These are phyloP conservation scores for Huntiella bhutanensis DNA, from an alignment of 2,329 filamentous ascomycete genomes.

Conservation along the genomic window DNA sequence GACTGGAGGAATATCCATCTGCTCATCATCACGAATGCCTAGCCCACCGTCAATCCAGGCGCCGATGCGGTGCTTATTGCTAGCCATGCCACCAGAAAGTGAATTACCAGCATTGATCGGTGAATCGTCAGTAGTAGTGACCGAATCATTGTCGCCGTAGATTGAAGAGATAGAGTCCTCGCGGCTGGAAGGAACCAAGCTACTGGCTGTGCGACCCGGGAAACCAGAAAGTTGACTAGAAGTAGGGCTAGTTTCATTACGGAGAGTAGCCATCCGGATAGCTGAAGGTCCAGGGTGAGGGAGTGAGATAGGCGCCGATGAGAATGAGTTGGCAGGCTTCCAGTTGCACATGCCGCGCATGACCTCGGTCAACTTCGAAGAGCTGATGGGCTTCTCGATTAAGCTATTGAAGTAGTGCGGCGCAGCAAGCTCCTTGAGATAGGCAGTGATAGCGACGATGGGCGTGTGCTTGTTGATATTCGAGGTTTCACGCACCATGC, in stretches of 20 bases:
- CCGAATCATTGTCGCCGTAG: conserved; percentile 70
- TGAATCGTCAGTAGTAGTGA: conserved; percentile 52
- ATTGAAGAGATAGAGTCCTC: conserved; percentile 82
- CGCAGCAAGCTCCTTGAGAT: conserved; percentile 89
- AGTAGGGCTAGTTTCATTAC: conserved; percentile 65
- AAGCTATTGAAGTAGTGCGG: conserved; percentile 91
- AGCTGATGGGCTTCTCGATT: conserved; percentile 90
- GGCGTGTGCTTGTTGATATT: conserved; percentile 89
- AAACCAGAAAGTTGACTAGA: conserved; percentile 44
- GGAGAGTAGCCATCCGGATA: conserved; percentile 43
- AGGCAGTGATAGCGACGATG: conserved; percentile 90
- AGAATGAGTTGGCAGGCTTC: conserved; percentile 50
- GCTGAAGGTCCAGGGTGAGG: conserved; percentile 43
- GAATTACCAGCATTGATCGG: conserved; percentile 45
- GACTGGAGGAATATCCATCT: conserved; percentile 3
- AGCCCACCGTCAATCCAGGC: conserved; percentile 67
- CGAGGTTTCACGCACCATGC: conserved; percentile 94
- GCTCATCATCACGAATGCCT: conserved; percentile 32
- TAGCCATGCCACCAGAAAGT: conserved; percentile 15
- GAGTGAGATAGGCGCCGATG: conserved; percentile 25
- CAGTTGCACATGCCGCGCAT: conserved; percentile 79
- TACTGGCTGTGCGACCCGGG: conserved; percentile 49
- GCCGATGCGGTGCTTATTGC: conserved; percentile 40
- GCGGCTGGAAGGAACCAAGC: conserved; percentile 60
- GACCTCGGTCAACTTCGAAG: conserved; percentile 76